A percentile compares a stretch with the other conserved stretches of the same genome.
Evolutionary conservation across 2,329 filamentous ascomycete genomes (phyloP).

Genomic region (Neonectria coccinea): DNA sequence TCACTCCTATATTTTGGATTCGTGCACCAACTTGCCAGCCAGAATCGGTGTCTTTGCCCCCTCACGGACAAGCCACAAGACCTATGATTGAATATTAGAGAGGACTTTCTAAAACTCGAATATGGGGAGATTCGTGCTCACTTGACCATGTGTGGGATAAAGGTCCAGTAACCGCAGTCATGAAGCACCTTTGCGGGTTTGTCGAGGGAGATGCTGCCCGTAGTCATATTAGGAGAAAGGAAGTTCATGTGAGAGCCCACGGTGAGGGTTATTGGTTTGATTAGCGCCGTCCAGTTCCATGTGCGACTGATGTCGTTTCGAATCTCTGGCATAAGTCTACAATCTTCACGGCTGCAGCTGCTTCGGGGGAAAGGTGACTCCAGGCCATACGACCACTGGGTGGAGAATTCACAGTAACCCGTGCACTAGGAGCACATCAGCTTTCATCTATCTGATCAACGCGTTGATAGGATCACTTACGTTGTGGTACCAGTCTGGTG

Average conservation of each 20-base stretch:
- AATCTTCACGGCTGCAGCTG: conserved; percentile 6
- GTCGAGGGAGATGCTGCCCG: not conserved
- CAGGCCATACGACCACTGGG: conserved; percentile 13
- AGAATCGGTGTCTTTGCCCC: not conserved
- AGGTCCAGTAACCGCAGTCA: conserved; percentile 19
- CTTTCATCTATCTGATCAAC: too few relatives aligned
- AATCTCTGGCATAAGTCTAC: conserved; percentile 3
- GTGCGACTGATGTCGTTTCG: not conserved
- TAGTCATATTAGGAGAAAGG: conserved; percentile 5
- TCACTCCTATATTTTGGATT: not conserved
- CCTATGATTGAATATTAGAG: not conserved
- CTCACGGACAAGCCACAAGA: conserved; percentile 1
- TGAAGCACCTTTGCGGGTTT: conserved; percentile 1
- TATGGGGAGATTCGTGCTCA: not conserved
- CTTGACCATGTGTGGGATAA: conserved; percentile 13
- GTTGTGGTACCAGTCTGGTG: not conserved
- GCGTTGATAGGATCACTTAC: not conserved
- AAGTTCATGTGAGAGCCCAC: not conserved
- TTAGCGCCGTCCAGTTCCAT: not conserved
- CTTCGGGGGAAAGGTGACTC: conserved; percentile 11
- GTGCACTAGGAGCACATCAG: conserved; percentile 3
- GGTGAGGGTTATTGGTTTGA: not conserved
- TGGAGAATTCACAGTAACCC: conserved; percentile 12
- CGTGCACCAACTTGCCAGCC: not conserved
- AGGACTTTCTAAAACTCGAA: too few relatives aligned